Conservation (phyloP, 2,329 filamentous ascomycete species). For the Aspergillus tanneri region DNA sequence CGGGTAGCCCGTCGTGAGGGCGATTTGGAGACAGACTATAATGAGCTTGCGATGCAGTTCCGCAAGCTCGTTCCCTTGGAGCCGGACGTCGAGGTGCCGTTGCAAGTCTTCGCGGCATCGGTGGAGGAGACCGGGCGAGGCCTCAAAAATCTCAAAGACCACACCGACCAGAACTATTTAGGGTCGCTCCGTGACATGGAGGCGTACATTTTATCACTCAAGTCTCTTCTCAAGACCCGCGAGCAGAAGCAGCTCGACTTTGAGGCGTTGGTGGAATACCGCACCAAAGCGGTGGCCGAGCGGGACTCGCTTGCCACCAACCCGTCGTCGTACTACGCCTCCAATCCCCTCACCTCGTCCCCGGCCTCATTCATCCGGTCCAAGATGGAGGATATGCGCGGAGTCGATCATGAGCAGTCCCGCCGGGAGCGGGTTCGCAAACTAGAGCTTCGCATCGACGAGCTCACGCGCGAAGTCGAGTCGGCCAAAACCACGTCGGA, state of each 20-base stretch:
- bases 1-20: conserved; percentile 82
- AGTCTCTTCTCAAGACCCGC: conserved; percentile 82
- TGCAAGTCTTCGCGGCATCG: conserved; percentile 82
- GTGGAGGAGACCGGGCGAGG: conserved; percentile 80
- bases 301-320: conserved; percentile 74
- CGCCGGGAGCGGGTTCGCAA: conserved; percentile 84
- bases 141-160: conserved; percentile 77
- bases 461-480: conserved; percentile 86
- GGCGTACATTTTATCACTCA: conserved; percentile 83
- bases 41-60: conserved; percentile 89
- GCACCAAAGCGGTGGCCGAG: conserved; percentile 84
- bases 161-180: conserved; percentile 94
- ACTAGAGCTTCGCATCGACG: conserved; percentile 87
- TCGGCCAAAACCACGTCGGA: conserved; percentile 81
- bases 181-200: conserved; percentile 93
- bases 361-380: conserved; percentile 83
- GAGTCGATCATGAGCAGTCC: conserved; percentile 92
- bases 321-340: conserved; percentile 58
- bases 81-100: conserved; percentile 75
- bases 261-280: conserved; percentile 92
- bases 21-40: conserved; percentile 84
- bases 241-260: conserved; percentile 98
- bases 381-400: conserved; percentile 94
- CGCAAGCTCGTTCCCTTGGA: conserved; percentile 89
- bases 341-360: conserved; percentile 56